Conservation (phyloP, 2,329 filamentous ascomycete genomes). For the Setomelanomma holmii region DNA sequence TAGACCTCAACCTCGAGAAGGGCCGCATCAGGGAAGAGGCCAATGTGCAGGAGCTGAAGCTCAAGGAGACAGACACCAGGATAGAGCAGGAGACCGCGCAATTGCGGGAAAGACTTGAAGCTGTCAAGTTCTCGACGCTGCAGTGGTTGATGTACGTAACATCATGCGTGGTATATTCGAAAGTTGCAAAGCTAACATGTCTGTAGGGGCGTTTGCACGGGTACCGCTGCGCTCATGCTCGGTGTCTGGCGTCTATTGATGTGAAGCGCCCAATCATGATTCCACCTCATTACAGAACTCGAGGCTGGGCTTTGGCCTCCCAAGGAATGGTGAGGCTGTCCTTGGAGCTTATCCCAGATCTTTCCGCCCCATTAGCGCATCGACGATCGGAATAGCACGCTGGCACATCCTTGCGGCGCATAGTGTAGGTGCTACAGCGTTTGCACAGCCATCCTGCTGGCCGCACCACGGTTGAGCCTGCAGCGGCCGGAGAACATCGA, state of each 20-base stretch:
- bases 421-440: constrained; percentile 27
- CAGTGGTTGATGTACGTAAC: constrained; percentile 93
- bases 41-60: constrained; percentile 94
- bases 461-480: constrained; percentile 19
- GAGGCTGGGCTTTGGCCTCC: background rate
- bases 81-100: constrained; percentile 97
- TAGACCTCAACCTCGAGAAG: constrained; percentile 96
- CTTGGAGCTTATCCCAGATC: constrained; percentile 2
- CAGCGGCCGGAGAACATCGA: constrained; percentile 16
- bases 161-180: background rate
- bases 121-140: constrained; percentile 96
- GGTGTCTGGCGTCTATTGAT: constrained; percentile 73
- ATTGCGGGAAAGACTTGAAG: constrained; percentile 88
- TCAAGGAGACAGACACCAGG: constrained; percentile 97
- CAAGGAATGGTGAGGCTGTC: constrained; percentile 7
- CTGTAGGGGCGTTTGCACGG: constrained; percentile 68
- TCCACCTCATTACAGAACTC: background rate
- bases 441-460: constrained; percentile 20
- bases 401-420: constrained; percentile 21
- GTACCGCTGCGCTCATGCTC: constrained; percentile 70
- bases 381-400: constrained; percentile 9
- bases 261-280: constrained; percentile 48
- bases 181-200: constrained; percentile 30
- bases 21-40: constrained; percentile 95
- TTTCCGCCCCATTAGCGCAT: constrained; percentile 8